Percentiles rank a stretch among this genome's conserved stretches.
These are phyloP conservation scores for Lactifluus echinatus DNA, from an alignment of 768 basidiomycete species.

Conservation along the genomic window DNA sequence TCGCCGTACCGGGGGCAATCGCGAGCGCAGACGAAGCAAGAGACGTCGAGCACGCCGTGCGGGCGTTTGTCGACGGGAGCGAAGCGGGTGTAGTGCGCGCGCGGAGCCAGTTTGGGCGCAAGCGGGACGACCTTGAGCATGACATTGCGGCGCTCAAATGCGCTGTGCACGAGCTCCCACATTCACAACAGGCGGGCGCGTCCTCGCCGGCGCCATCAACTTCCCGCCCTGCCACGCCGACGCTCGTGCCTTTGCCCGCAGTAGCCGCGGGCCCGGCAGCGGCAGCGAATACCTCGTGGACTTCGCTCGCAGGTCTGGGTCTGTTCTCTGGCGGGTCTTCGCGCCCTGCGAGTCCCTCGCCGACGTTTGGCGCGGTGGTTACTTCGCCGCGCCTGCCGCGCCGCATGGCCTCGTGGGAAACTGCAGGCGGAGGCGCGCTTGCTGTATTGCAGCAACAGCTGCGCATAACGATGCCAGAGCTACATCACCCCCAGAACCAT, in stretches of 20 bases:
- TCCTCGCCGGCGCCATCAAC: background rate
- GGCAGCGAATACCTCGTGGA: conserved; percentile 25
- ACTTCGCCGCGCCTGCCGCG: conserved; percentile 50
- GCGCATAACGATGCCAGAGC: conserved; percentile 52
- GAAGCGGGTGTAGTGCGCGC: conserved; percentile 42
- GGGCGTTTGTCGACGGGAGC: conserved; percentile 47
- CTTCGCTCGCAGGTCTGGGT: conserved; percentile 48
- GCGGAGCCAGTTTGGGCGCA: conserved; percentile 40
- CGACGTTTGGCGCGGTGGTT: conserved; percentile 68
- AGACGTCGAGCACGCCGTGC: conserved; percentile 43
- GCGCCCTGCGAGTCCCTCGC: conserved; percentile 35
- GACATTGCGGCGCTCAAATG: conserved; percentile 66
- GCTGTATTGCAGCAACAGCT: conserved; percentile 32
- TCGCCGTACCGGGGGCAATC: conserved; percentile 47
- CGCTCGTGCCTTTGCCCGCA: no score
- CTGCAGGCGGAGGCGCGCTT: conserved; percentile 22
- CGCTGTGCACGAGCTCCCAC: conserved; percentile 39
- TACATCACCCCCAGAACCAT: conserved; percentile 21
- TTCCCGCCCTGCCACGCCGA: conserved; percentile 7
- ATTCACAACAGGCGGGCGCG: background rate
- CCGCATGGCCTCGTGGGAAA: conserved; percentile 35
- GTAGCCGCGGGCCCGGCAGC: background rate
- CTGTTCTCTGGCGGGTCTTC: conserved; percentile 33
- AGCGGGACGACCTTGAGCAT: conserved; percentile 65
- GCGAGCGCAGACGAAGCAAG: conserved; percentile 23